Base-by-base conservation (phyloP, 495 filamentous ascomycete species). In the Penicillium paxilli region DNA sequence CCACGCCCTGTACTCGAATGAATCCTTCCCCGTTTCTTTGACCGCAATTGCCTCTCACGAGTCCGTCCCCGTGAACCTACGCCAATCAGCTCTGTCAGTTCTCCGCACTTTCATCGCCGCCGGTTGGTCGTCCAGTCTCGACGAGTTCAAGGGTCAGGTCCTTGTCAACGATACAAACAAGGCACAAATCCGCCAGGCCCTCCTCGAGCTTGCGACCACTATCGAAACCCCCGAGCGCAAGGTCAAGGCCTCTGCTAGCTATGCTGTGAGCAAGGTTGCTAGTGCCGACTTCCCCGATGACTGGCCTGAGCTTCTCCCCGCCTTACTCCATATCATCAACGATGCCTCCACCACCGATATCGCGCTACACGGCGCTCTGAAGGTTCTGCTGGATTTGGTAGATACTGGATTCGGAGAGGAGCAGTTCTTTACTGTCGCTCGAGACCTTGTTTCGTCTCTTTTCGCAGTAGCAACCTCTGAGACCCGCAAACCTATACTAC, bases 251-350 rank as follows among this genome's bases (percentile, higher is more conserved):
- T 86, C 88, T 5, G 90, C 94, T 22, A 93, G 93, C 67, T 88
- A 87, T 63, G 90, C 89, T n/a, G 90, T 97, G 48, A 91, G 90
- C 78, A 97, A 97, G 75, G 96, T 98, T 57, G 94, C 95, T 47
- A 87, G 85, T 52, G 83, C 84, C 62, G 94, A 98, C 74, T 98
- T 93, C 66, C 94, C 94, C 17, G 90, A 96, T 42, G 82, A 91
- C 66, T 98, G 94, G 94, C 90, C 91, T 1, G 83, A 83, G 47
- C 81, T 98, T 8, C 83, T 98, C 12, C 90, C 88, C 9, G 83
- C 83, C 22, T 76, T 98, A 25, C 80, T 98, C 47, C 84, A 85
- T 22, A 77, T 91, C 25, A 90, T 98, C 64, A 76, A 75, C 33
- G 68, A 77, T 40, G 76, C 83, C 37, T 79, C 76, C 49, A 89